A percentile compares a stretch with the other conserved stretches of the same genome.
Conservation (phyloP, 805 yeast species). For the Nakazawaea laoshanensis region DNA sequence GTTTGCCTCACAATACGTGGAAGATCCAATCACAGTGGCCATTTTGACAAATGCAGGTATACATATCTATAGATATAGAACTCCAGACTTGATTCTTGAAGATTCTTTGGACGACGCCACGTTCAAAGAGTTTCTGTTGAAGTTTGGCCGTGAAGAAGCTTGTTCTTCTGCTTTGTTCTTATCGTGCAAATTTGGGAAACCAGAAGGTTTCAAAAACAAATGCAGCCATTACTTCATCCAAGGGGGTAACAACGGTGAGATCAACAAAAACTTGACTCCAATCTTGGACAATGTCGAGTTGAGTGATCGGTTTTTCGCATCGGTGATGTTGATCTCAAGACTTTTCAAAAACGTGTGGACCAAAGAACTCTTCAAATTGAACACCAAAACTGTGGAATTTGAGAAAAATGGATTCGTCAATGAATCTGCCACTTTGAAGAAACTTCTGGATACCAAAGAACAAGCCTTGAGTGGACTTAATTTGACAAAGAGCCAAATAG, state of each 20-base stretch:
- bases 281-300: slow-evolving; percentile 70
- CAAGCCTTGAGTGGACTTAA: slow-evolving; percentile 32
- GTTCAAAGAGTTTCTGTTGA: slow-evolving; percentile 59
- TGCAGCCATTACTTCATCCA: slow-evolving; percentile 44
- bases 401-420: slow-evolving; percentile 26
- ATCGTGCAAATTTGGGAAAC: slow-evolving; percentile 64
- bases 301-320: slow-evolving; percentile 88
- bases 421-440: slow-evolving; percentile 23
- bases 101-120: slow-evolving; percentile 54
- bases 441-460: slow-evolving; percentile 33
- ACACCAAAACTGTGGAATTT: slow-evolving; percentile 21
- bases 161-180: slow-evolving; percentile 83
- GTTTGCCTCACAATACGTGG: slow-evolving; percentile 77
- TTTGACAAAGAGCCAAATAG: slow-evolving; percentile 44
- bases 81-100: slow-evolving; percentile 73
- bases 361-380: slow-evolving; percentile 47
- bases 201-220: slow-evolving; percentile 37
- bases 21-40: slow-evolving; percentile 63
- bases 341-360: slow-evolving; percentile 77
- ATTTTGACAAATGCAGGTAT: slow-evolving; percentile 76
- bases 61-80: slow-evolving; percentile 65
- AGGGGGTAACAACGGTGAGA: slow-evolving; percentile 44
- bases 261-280: slow-evolving; percentile 26
- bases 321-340: slow-evolving; percentile 70
- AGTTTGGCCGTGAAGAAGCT: slow-evolving; percentile 83